A percentile compares a stretch with the other conserved stretches of the same genome.
phyloP scores from a whole-genome alignment of 169 alveolate genomes.

The Plasmodium ovale region DNA sequence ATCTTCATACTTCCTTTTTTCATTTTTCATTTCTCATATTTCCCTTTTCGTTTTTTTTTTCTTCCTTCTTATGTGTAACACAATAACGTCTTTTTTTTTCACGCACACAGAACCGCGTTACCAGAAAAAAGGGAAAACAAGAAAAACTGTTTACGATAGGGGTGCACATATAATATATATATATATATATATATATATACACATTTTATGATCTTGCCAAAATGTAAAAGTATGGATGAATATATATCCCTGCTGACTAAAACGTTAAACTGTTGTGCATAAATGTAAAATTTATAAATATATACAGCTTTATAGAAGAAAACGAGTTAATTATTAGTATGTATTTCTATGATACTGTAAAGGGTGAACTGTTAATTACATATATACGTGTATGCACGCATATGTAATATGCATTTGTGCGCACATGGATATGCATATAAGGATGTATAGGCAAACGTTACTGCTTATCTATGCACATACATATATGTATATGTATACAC shows the following conservation, averaged over 20 bases:
- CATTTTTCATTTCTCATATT: background rate
- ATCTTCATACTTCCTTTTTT: no score
- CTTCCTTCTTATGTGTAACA: no score
- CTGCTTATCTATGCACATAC: conserved; percentile 1
- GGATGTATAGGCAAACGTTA: background rate
- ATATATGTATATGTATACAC: background rate
- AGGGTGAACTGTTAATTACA: conserved; percentile 23
- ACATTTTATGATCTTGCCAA: conserved; percentile 8
- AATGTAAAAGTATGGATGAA: conserved; percentile 11
- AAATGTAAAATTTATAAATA: conserved; percentile 14
- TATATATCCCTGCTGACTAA: conserved; percentile 15
- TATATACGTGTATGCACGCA: background rate
- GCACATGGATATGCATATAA: background rate
- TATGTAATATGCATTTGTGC: background rate
- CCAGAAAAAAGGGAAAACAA: conserved; percentile 10
- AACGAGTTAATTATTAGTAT: conserved; percentile 53
- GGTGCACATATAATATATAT: no score
- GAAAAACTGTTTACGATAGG: no score
- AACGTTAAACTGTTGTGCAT: conserved; percentile 3
- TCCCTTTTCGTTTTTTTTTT: background rate
- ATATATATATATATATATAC: background rate
- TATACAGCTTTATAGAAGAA: conserved; percentile 8
- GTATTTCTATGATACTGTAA: conserved; percentile 53
- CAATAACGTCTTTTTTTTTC: conserved; percentile 8
- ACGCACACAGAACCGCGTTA: conserved; percentile 7